phyloP scores from a whole-genome alignment of 2,329 filamentous ascomycete genomes.

The Epichloe sylvatica region DNA sequence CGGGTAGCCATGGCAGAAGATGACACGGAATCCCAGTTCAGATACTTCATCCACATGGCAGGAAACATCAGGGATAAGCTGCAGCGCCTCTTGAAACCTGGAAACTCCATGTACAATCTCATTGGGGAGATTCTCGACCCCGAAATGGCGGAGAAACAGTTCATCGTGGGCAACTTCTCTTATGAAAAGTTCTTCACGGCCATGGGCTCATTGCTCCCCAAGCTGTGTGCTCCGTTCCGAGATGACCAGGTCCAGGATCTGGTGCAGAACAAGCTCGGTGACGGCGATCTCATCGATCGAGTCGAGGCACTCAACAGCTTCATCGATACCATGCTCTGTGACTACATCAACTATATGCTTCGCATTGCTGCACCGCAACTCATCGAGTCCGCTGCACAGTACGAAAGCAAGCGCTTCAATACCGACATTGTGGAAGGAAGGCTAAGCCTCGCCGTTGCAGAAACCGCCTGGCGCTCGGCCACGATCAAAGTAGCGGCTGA shows the following conservation, averaged over 20 bases:
- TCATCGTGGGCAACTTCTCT: constrained; percentile 58
- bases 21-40: constrained; percentile 48
- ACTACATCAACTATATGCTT: constrained; percentile 71
- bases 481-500: constrained; percentile 52
- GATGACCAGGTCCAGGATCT: constrained; percentile 61
- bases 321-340: constrained; percentile 63
- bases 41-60: constrained; percentile 57
- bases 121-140: constrained; percentile 65
- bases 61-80: constrained; percentile 59
- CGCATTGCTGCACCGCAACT: constrained; percentile 57
- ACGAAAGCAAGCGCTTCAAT: constrained; percentile 60
- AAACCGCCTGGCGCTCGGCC: constrained; percentile 51
- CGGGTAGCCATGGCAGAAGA: constrained; percentile 52
- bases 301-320: constrained; percentile 62
- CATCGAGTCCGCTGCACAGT: constrained; percentile 55
- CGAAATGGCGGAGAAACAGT: constrained; percentile 55
- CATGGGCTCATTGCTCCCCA: constrained; percentile 61
- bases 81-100: constrained; percentile 54
- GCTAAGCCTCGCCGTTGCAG: constrained; percentile 44
- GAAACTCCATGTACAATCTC: constrained; percentile 58
- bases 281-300: constrained; percentile 57
- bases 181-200: constrained; percentile 69
- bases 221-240: constrained; percentile 68
- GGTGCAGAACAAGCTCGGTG: constrained; percentile 44
- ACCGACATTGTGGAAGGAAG: constrained; percentile 45